phyloP scores from a whole-genome alignment of 768 basidiomycete genomes.

The Brasilioporus rufonigricans region DNA sequence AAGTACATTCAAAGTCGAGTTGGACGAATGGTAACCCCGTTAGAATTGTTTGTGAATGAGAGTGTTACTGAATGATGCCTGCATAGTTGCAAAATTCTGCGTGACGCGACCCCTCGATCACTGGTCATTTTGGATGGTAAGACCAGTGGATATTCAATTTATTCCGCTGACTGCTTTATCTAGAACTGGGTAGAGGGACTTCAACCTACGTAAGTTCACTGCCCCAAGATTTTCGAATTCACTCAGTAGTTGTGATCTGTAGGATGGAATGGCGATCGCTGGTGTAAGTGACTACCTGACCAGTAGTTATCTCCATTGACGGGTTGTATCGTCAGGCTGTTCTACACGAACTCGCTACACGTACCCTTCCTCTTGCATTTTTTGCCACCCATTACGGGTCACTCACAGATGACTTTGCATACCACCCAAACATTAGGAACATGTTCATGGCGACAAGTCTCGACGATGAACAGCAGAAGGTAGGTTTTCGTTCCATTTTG shows the following conservation, averaged over 20 bases:
- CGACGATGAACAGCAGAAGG: conserved; percentile 89
- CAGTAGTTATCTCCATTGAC: conserved; percentile 4
- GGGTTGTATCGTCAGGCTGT: conserved; percentile 58
- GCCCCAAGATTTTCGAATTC: conserved; percentile 4
- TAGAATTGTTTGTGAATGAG: neutral
- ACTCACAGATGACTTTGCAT: conserved; percentile 89
- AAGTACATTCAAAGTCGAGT: conserved; percentile 97
- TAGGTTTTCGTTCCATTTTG: conserved; percentile 28
- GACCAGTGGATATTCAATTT: conserved; percentile 17
- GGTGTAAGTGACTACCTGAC: conserved; percentile 47
- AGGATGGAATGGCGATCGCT: conserved; percentile 99
- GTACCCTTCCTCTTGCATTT: conserved; percentile 87
- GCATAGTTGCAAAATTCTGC: conserved; percentile 83
- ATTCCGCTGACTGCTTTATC: conserved; percentile 9
- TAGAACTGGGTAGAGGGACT: conserved; percentile 93
- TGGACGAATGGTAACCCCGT: conserved; percentile 83
- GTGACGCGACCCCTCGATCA: conserved; percentile 91
- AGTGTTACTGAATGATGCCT: neutral
- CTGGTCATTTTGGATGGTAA: conserved; percentile 92
- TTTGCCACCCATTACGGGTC: conserved; percentile 99
- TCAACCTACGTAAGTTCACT: conserved; percentile 75
- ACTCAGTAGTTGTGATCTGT: conserved; percentile 12
- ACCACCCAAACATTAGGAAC: conserved; percentile 88
- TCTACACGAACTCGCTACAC: conserved; percentile 90
- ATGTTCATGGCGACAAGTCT: conserved; percentile 97